Base-by-base conservation (phyloP, 73 alveolate genomes). In the Loxodes magnus region DNA sequence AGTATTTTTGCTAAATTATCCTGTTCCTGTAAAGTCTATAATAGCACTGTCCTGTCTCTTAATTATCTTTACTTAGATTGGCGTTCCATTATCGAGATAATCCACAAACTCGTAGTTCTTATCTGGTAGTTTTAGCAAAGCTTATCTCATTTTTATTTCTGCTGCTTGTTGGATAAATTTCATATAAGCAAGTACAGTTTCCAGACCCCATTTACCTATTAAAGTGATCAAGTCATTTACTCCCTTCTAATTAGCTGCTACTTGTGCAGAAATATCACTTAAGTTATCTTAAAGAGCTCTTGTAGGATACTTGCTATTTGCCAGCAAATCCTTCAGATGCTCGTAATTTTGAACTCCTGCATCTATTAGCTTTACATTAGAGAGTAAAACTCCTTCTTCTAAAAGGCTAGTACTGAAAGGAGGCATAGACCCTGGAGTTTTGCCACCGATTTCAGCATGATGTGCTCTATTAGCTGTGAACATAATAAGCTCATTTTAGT, bases 361-460 rank as follows among this genome's bases (percentile, higher is more conserved):
- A 41, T 56, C 46, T 3, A 81, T 84, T 5, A 86, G 36, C 53
- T 83, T 83, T 39, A 71, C 57, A 1, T 80, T 30, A 41, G 39
- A 52, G 33, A 83, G 64, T 12, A 79, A 74, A 4, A 79, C 78
- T 1, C 95, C 95, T 36, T 51, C 65, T 64, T 77, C 90, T 6
- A 25, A 53, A 2, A 77, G 59, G 34, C 26, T 14, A 20, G 61
- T 71, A 17, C 88, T 64, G 71, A 81, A 82, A 15, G 93, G 79
- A 7, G 97, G 97, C 97, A 86, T 86, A 30, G 82, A 50, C 15
- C 97, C 97, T 38, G 97, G 92, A 26, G 86, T 33, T 12, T 77
- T 66, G 3, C 97, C 96, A 27, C 97, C 97, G 14, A 86, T 73
- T 56, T 86, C 97, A 23, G 97, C 92, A 77, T 86, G 97, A 62